Base-by-base conservation (phyloP, 2,329 filamentous ascomycete species). In the Myrmaecium sp. region DNA sequence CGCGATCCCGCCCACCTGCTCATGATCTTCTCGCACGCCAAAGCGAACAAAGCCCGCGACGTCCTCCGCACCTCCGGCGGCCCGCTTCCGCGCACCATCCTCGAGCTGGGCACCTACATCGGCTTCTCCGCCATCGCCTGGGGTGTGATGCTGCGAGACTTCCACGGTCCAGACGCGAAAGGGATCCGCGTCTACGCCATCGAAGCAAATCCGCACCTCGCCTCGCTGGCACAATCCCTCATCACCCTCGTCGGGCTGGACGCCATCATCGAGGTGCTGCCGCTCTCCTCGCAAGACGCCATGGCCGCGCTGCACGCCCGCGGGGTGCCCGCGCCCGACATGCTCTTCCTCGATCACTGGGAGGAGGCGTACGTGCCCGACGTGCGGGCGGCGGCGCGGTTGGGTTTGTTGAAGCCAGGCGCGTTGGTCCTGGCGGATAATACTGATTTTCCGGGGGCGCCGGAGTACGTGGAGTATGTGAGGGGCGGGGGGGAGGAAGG, bases 361-460 rank as follows among this genome's bases (percentile, higher is more conserved):
- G 39, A 51, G 38, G 28, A 47, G 14, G 36, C 42, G 12, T 54
- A 55, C 28, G 23, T 47, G 13, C 36, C 41, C 1, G 52, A 55
- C 31, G 30, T 54, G 23, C 33, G 43, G 29, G 27, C 51, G 5
- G 40, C 39, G 25, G 49, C 55, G 31, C 36, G 48, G 6, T 30
- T 53, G 15, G 33, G 36, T 3, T 27, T 56, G 14, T 38, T 54
- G 18, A 39, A 30, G 3, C 31, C 35, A 13, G 51, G 52, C 2
- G 44, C 43, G 1, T 35, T 54, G 5, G 32, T 58, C 9, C 46
- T 51, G 3, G 57, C 57, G 3, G 57, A 61, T 35, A 60, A 61
- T 33, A 52, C 56, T 15, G 35, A 57, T 14, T 33, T 38, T 8
- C 57, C 55, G 1, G 57, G 57, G 3, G 57, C 55, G 24, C 57